These are phyloP conservation scores for Kalmusia sp. DNA, from an alignment of 2,329 filamentous ascomycete genomes.

Conservation along the genomic window DNA sequence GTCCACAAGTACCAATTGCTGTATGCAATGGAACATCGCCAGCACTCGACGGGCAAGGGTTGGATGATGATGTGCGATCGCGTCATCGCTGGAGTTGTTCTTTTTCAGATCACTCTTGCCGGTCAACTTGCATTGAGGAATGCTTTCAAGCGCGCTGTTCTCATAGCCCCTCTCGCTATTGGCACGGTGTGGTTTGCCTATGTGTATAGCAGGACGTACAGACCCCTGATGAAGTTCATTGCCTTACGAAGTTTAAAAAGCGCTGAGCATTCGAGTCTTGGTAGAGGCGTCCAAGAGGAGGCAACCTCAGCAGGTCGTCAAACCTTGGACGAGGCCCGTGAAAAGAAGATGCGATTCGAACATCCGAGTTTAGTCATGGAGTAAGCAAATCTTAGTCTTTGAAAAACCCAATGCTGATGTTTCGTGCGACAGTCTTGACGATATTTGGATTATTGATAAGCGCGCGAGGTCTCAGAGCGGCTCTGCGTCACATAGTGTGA, in stretches of 20 bases:
- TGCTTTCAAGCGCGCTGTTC: conserved; percentile 74
- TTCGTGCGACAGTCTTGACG: conserved; percentile 61
- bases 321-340: conserved; percentile 75
- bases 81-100: conserved; percentile 80
- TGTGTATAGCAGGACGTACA: conserved; percentile 80
- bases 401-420: conserved; percentile 14
- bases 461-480: conserved; percentile 27
- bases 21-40: conserved; percentile 97
- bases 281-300: conserved; percentile 54
- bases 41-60: conserved; percentile 89
- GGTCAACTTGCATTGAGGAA: conserved; percentile 79
- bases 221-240: conserved; percentile 90
- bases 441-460: conserved; percentile 67
- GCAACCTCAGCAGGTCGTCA: conserved; percentile 50
- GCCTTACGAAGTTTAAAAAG: conserved; percentile 83
- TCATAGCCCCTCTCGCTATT: conserved; percentile 78
- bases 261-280: conserved; percentile 60
- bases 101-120: conserved; percentile 91
- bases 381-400: conserved; percentile 55
- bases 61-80: conserved; percentile 98
- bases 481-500: conserved; percentile 24
- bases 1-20: conserved; percentile 97
- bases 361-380: conserved; percentile 77
- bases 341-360: conserved; percentile 73
- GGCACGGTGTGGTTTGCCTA: conserved; percentile 89